Evolutionary conservation across 495 filamentous ascomycete genomes (phyloP), one percentile per base, ranked within the genome.

Genomic region (Penicillium coprophilum): DNA sequence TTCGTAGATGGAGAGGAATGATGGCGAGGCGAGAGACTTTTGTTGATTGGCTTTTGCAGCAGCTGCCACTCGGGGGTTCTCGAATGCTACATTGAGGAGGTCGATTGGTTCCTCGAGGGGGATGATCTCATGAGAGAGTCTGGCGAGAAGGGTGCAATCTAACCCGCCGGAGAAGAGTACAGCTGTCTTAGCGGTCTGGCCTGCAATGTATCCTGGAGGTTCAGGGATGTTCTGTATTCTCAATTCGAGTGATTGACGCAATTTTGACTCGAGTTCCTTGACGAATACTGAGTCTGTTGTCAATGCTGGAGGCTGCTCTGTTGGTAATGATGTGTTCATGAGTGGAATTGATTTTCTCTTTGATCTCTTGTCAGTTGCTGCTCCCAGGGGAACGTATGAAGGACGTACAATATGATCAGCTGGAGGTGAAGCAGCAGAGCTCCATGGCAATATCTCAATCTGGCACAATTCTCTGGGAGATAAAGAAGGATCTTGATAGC

Each of bases 111-210:
- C 84, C 6, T 78, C 66, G 2, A 65, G 21, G 0, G 90, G 88
- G 9, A 96, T 69, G 21, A 91, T 71, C 27, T 96, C 88, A 61
- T 97, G 92, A n/a, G 81, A 75, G 23, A 97, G 69, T 48, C 92
- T 80, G 12, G 95, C 93, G 24, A 99, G 77, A 1, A 96, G 71
- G 3, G 92, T 92, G 68, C 94, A 97, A 68, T 99, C 94, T 9
- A 99, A 77, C 0, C 94, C 94, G 6, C 94, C 94, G 1, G 93
- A 97, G 71, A 97, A 99, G 1, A 99, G 78, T 2, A 99, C 81
- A 0, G 91, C 92, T 28, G 96, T 62, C 50, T 83, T 85, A 7
- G 72, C 60, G 69, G 74, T 68, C 50, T 56, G 43, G 67, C 69
- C 69, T 59, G 53, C 48, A 11, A 67, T 55, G 45, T 52, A 57